Evolutionary conservation across 805 yeast species (phyloP), one percentile per base, ranked within the genome.

Genomic region (Candida khao-thaluensis): DNA sequence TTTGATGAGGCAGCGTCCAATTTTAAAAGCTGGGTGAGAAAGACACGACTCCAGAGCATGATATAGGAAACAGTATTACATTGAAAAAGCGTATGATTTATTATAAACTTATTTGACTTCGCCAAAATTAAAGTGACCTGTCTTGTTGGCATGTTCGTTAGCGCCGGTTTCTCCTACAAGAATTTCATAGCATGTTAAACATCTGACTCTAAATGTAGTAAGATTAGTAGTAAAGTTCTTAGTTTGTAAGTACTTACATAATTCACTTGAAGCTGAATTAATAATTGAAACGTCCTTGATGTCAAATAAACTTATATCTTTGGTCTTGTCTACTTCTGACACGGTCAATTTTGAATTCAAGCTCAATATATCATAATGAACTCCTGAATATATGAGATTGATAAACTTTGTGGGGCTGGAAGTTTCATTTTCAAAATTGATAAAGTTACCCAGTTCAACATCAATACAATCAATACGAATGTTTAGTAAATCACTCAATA

Each of bases 201-300:
- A 85, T 29, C 73, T 61, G 14, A 82, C 70, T 21, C 74, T 57
- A 48, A 82, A 82, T 4, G 64, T 72, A 4, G 75, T 66, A 0
- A 87, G 80, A 53, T 85, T 85, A 10, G 89, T 83, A 16, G 79
- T 71, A 47, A 80, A 79, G 23, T 83, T 79, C 43, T 59, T 59
- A 6, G 62, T 51, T 46, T 78, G 79, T 45, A 84, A 59, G 20
- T 59, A 49, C 4, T 52, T 49, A 14, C 78, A 70, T 17, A 84
- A 56, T 32, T 58, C 51, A 21, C 55, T 42, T 11, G 51, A 20
- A 1, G 46, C 67, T 5, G 54, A 59, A 9, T 66, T 45, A 4
- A 80, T 56, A 6, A 17, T 7, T 5, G 60, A 44, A 3, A 49
- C 52, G 3, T 59, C 56, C 3, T 56, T 59, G 7, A 53, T 50